Conservation (phyloP, 2,329 filamentous ascomycete genomes). For the Lizonia empirigonia region DNA sequence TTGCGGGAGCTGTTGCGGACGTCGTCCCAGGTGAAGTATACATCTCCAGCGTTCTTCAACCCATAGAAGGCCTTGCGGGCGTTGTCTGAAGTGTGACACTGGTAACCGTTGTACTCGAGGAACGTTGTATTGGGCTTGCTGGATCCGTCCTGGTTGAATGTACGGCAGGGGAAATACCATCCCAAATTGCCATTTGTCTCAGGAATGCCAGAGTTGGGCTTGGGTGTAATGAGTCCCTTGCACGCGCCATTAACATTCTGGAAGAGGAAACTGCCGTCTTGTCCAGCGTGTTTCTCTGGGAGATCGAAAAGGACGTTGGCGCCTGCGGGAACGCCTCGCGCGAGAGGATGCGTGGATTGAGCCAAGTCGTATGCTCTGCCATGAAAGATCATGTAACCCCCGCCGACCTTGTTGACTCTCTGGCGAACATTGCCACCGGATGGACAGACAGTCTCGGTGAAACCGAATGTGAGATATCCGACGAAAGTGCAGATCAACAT, state of each 20-base stretch:
- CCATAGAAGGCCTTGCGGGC: conserved; percentile 78
- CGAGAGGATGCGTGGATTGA: conserved; percentile 76
- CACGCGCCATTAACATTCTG: conserved; percentile 98
- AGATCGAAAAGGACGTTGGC: conserved; percentile 88
- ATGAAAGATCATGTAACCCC: conserved; percentile 94
- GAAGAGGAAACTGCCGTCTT: conserved; percentile 95
- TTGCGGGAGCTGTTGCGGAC: conserved; percentile 88
- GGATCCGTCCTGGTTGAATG: conserved; percentile 94
- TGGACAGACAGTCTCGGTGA: conserved; percentile 86
- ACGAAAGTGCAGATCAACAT: conserved; percentile 84
- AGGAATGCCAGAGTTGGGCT: conserved; percentile 75
- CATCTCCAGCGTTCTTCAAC: conserved; percentile 74
- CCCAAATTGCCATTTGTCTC: conserved; percentile 71
- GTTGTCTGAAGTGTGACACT: conserved; percentile 77
- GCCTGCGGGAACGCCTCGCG: conserved; percentile 73
- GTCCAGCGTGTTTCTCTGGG: conserved; percentile 79
- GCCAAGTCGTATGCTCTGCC: conserved; percentile 86
- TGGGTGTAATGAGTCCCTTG: conserved; percentile 82
- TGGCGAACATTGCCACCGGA: conserved; percentile 69
- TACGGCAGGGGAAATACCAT: conserved; percentile 95
- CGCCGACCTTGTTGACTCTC: conserved; percentile 78
- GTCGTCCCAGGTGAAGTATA: conserved; percentile 96
- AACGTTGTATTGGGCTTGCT: conserved; percentile 73
- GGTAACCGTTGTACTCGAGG: conserved; percentile 81
- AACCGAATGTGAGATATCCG: conserved; percentile 95